Evolutionary conservation across 129 eudicot species (phyloP).

Genomic region (Pseudognaphalium luteoalbum): DNA sequence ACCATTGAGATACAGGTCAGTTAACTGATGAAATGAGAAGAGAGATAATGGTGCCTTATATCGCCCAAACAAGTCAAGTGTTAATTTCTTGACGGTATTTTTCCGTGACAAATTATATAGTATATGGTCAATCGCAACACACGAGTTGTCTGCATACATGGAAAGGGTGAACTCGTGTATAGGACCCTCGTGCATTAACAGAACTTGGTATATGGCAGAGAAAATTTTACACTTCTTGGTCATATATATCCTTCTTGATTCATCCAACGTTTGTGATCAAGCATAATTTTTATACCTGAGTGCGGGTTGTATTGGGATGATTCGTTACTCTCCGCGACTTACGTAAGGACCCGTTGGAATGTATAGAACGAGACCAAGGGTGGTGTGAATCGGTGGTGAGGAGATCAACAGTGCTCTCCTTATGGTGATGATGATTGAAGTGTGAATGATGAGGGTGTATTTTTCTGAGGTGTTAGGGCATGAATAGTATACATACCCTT

Average conservation of each 20-base stretch:
- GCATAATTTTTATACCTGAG: no score
- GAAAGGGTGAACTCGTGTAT: background rate
- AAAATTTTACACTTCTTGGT: background rate
- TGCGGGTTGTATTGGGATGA: no score
- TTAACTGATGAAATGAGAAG: conserved; percentile 3
- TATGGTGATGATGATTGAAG: no score
- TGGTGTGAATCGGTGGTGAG: no score
- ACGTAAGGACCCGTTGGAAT: no score
- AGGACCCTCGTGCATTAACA: conserved; percentile 9
- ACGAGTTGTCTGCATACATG: background rate
- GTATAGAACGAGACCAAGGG: no score
- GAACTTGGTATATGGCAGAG: background rate
- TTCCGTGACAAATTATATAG: background rate
- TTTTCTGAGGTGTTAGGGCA: no score
- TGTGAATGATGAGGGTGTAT: no score
- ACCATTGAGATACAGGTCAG: background rate
- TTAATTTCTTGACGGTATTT: conserved; percentile 8
- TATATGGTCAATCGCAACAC: background rate
- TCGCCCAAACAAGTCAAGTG: background rate
- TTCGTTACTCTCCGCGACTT: no score
- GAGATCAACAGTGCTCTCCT: no score
- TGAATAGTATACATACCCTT: no score
- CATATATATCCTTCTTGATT: background rate
- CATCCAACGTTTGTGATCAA: no score
- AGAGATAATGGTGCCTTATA: background rate